phyloP scores from a whole-genome alignment of 257 asterid genomes.

The Solanum peruvianum region DNA sequence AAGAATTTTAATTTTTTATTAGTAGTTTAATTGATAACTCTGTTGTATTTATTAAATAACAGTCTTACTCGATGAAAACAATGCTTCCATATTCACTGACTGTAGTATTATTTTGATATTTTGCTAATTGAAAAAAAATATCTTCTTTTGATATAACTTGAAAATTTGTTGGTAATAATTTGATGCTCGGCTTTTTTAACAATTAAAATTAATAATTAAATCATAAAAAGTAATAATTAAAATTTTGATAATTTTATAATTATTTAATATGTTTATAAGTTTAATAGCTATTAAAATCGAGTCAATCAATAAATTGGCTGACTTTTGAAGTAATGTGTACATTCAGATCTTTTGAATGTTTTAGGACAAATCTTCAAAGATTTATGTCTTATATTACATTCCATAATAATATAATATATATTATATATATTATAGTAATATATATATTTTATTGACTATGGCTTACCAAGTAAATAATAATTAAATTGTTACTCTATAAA shows the following conservation, averaged over 20 bases:
- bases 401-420: neutral
- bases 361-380: neutral
- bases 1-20: no score
- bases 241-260: no score
- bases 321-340: no score
- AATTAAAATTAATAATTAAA: no score
- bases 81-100: no score
- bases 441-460: neutral
- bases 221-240: no score
- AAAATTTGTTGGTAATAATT: neutral
- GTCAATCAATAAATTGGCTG: neutral
- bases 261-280: no score
- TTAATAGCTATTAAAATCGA: no score
- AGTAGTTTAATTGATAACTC: no score
- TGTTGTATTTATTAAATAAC: neutral
- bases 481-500: neutral
- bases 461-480: neutral
- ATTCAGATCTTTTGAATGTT: neutral
- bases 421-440: neutral
- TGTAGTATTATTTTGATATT: no score
- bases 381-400: neutral
- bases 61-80: neutral
- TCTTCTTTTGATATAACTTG: no score
- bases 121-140: no score
- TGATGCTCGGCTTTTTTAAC: neutral